Base-by-base conservation (phyloP, 2,329 filamentous ascomycete genomes). In the Thielaviopsis ethacetica region DNA sequence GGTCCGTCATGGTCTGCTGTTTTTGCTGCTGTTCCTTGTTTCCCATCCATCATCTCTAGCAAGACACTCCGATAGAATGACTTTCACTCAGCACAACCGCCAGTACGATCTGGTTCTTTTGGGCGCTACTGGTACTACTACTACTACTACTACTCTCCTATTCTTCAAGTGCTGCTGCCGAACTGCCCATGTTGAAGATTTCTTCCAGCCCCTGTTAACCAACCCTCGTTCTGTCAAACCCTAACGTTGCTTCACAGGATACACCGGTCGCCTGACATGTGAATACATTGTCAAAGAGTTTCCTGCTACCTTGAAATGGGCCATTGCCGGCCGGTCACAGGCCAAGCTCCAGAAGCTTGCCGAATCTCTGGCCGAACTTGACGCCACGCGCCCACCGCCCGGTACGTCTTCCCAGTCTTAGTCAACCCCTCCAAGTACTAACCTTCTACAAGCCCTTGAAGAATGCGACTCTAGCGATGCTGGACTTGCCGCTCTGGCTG, bases 291-390 rank as follows among this genome's bases (percentile, higher is more conserved):
- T 82, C 57, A 77, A 76, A 15, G 73, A 80, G 63, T 75, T 89
- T 0, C 86, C 90, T 0, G 88, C 85, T 19, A 80, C 88, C 68
- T 70, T 95, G 62, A 89, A 82, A 73, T 96, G 91, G 91, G 91
- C 88, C 15, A 75, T 96, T 59, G 88, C 89, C 53, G 91, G 91
- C 30, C 85, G 91, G 26, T 91, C 87, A n/a, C 73, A 77, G 54
- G 73, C 76, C 54, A 95, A 95, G 70, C 77, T 97, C 4, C 78
- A 85, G 64, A 71, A 73, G 49, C 71, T 96, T 12, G 81, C 83
- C 7, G 74, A 82, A 57, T 81, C 87, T 58, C 77, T 91, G 68
- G 82, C 66, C 86, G 61, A 86, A 86, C 67, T 75, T 83, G 1
- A 62, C 19, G 21, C 51, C n/a, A 83, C 94, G 68, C 83, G 91